These are phyloP conservation scores for Davidsoniella australis DNA, from an alignment of 2,329 filamentous ascomycete species.

Conservation along the genomic window DNA sequence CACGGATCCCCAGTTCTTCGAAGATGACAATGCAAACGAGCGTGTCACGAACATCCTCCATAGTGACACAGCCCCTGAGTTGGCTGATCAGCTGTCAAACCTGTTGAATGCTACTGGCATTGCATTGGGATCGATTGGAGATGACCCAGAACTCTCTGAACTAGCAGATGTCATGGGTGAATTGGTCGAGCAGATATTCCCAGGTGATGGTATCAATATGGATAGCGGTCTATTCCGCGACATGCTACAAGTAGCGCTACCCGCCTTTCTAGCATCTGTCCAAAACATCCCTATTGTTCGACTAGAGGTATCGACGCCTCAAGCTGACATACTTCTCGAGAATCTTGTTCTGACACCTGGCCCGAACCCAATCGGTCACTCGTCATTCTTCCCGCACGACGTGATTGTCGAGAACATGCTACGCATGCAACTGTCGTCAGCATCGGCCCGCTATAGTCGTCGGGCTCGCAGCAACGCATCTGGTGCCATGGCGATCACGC, in stretches of 20 bases:
- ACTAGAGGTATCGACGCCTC: constrained; percentile 69
- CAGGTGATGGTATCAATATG: constrained; percentile 42
- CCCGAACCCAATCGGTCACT: constrained; percentile 54
- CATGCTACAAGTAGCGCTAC: constrained; percentile 62
- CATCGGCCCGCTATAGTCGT: neutral
- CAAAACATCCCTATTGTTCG: constrained; percentile 84
- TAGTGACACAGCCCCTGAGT: constrained; percentile 33
- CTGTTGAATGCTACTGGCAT: constrained; percentile 14
- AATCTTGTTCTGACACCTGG: constrained; percentile 85
- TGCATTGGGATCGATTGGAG: constrained; percentile 46
- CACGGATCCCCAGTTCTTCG: constrained; percentile 73
- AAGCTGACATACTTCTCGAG: constrained; percentile 72
- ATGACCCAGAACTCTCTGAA: constrained; percentile 56
- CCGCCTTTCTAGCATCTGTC: constrained; percentile 56
- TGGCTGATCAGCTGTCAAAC: constrained; percentile 5
- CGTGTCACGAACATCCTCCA: constrained; percentile 23
- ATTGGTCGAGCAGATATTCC: constrained; percentile 54
- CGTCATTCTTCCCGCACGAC: constrained; percentile 76
- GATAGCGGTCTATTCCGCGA: constrained; percentile 53
- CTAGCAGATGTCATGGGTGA: constrained; percentile 49
- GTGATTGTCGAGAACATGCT: constrained; percentile 69
- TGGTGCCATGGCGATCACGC: constrained; percentile 38
- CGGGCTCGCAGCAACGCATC: constrained; percentile 42
- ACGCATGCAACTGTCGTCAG: constrained; percentile 45
- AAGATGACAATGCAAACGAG: constrained; percentile 44